Evolutionary conservation across 306 rosid species (phyloP).

Genomic region (Castanopsis chinensis): DNA sequence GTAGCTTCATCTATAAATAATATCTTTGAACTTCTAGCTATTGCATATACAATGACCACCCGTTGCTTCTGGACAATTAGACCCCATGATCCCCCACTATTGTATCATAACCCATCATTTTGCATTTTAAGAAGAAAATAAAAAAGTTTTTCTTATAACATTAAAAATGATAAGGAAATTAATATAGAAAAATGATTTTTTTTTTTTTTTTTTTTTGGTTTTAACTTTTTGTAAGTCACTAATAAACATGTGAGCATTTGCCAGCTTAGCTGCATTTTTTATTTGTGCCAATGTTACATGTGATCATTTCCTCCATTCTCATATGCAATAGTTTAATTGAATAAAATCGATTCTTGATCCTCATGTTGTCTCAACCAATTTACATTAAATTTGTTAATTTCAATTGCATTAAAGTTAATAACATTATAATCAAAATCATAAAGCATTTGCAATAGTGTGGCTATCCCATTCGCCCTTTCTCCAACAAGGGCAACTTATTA

Average conservation of each 20-base stretch:
- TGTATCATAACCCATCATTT: conserved; percentile 56
- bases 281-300: conserved; percentile 49
- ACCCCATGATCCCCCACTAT: conserved; percentile 53
- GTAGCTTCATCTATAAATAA: conserved; percentile 59
- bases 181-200: no score
- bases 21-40: conserved; percentile 51
- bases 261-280: conserved; percentile 49
- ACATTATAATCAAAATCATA: conserved; percentile 58
- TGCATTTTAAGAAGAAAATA: no score
- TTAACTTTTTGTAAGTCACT: conserved; percentile 35
- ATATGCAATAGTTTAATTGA: conserved; percentile 58
- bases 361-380: conserved; percentile 59
- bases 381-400: conserved; percentile 42
- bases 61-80: conserved; percentile 58
- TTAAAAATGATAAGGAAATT: no score
- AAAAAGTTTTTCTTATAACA: no score
- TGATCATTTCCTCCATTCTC: conserved; percentile 44
- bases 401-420: conserved; percentile 49
- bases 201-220: no score
- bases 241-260: conserved; percentile 57
- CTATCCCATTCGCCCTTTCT: conserved; percentile 71
- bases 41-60: conserved; percentile 57
- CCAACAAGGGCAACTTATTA: conserved; percentile 55
- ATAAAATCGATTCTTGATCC: conserved; percentile 53
- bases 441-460: conserved; percentile 56